A percentile compares a stretch with the other conserved stretches of the same genome.
phyloP scores from a whole-genome alignment of 176 grass and related monocot genomes.

The Canna indica region DNA sequence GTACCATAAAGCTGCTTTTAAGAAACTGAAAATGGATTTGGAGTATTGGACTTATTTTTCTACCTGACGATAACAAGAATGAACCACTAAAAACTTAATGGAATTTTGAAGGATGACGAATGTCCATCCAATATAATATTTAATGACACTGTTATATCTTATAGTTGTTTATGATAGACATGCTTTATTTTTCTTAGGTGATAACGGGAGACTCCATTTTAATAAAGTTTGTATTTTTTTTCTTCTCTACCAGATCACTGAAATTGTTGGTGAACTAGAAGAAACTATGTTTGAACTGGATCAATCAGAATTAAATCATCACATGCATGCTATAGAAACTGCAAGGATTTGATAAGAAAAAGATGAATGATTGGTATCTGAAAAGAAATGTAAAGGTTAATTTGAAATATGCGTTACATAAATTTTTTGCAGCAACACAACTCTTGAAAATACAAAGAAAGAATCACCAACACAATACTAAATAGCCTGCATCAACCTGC shows the following conservation, averaged over 20 bases:
- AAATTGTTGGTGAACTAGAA: constrained; percentile 64
- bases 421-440: too few species aligned
- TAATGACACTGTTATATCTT: background rate
- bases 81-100: background rate
- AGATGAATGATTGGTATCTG: too few species aligned
- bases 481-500: too few species aligned
- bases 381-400: too few species aligned
- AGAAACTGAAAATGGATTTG: background rate
- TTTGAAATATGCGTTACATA: too few species aligned
- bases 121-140: too few species aligned
- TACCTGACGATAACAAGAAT: background rate
- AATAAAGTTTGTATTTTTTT: constrained; percentile 51
- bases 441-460: too few species aligned
- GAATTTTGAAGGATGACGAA: too few species aligned
- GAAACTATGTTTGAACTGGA: constrained; percentile 74
- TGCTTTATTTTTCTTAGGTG: constrained; percentile 45
- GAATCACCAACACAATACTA: too few species aligned
- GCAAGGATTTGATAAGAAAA: too few species aligned
- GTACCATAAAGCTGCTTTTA: background rate
- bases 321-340: too few species aligned
- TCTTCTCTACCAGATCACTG: constrained; percentile 36
- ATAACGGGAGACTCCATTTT: constrained; percentile 80
- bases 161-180: background rate
- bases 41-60: background rate
- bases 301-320: too few species aligned